Evolutionary conservation across 2,329 filamentous ascomycete genomes (phyloP), one percentile per base, ranked within the genome.

Genomic region (Colletotrichum zoysiae): DNA sequence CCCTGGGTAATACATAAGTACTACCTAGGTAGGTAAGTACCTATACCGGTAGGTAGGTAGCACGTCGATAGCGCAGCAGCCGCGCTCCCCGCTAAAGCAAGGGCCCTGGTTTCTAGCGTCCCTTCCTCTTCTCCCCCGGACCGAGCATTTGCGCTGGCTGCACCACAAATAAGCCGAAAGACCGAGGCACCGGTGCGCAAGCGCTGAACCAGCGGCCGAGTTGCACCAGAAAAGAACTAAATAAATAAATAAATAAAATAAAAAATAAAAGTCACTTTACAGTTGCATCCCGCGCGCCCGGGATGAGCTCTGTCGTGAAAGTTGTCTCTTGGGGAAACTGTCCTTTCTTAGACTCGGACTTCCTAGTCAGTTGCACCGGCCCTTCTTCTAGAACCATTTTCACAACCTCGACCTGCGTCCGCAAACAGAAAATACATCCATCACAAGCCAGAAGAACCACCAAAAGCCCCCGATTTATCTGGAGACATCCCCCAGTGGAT

Each of bases 151-250:
- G 48, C 48, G 58, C 26, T 61, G 58, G 58, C 26, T 61, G 58
- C 30, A 61, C 58, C 44, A 50, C 42, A 56, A 62, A 65, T 64
- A 70, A 74, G 73, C 73, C 70, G 73, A 73, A 74, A 48, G 73
- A 67, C 73, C 70, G 73, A 74, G 71, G 73, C 66, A 73, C 33
- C 56, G 30, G 30, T 51, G 4, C 53, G 33, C 33, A 30, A 42
- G 50, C 61, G 61, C 23, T 38, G 48, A 44, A 7, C 50, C n/a
- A 23, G 48, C 40, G 11, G 35, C n/a, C 48, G 5, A 30, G 33
- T 64, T 12, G n/a, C 48, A 64, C 23, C 61, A n/a, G 35, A 18
- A 40, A 40, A 12, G 38, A 12, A 30, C 3, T 26, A 26, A 30
- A 30, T 3, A 4, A 30, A 30, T n/a, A n/a, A 30, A 2, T 2